Percentiles rank a stretch among this genome's conserved stretches.
phyloP scores from a whole-genome alignment of 1,284 basidiomycete species.

The Volvariella surrecta region DNA sequence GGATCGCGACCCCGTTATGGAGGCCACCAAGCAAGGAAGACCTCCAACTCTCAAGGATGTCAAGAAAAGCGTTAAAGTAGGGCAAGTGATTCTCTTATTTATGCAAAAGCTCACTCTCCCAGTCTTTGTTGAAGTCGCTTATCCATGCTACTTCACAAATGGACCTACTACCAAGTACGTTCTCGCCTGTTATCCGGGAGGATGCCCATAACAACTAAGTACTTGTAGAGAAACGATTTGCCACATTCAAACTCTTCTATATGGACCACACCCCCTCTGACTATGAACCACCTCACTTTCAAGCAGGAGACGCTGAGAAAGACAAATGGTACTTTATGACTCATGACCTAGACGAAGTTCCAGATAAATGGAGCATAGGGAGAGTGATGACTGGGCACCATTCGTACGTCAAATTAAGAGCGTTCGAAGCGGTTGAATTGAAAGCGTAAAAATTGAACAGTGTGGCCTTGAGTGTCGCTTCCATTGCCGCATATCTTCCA shows the following conservation, averaged over 20 bases:
- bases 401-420: slow-evolving; percentile 33
- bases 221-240: slow-evolving; percentile 61
- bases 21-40: slow-evolving; percentile 46
- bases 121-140: slow-evolving; percentile 65
- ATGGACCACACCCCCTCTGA: slow-evolving; percentile 64
- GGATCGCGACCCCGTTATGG: slow-evolving; percentile 44
- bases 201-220: slow-evolving; percentile 1
- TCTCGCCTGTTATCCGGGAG: neutral
- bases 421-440: slow-evolving; percentile 4
- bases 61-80: slow-evolving; percentile 64
- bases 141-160: slow-evolving; percentile 70
- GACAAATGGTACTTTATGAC: slow-evolving; percentile 76
- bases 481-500: slow-evolving; percentile 66
- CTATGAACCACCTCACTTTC: slow-evolving; percentile 72
- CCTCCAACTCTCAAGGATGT: slow-evolving; percentile 64
- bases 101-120: neutral
- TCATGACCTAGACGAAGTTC: slow-evolving; percentile 55
- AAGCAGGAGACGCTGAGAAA: slow-evolving; percentile 52
- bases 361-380: slow-evolving; percentile 64
- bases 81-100: slow-evolving; percentile 4
- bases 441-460: slow-evolving; percentile 23
- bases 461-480: slow-evolving; percentile 59
- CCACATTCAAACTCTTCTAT: slow-evolving; percentile 80
- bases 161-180: slow-evolving; percentile 66
- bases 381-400: slow-evolving; percentile 63